These are phyloP conservation scores for Dispira parvispora DNA, from an alignment of 192 early-diverging fungal species.

Conservation along the genomic window DNA sequence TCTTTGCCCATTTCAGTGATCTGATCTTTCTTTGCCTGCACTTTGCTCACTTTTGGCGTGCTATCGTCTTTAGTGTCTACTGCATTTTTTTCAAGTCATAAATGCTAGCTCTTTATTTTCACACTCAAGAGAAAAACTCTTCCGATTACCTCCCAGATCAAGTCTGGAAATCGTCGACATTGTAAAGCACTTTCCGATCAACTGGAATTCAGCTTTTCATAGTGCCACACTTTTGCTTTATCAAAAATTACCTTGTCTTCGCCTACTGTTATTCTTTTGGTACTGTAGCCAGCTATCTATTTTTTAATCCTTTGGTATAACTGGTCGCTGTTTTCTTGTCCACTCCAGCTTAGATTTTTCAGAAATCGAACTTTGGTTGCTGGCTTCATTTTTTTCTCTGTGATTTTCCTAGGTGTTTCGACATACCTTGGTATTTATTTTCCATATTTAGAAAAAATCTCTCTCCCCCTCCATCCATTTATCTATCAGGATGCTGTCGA, in stretches of 20 bases:
- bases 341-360: not conserved
- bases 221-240: not conserved
- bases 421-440: too few species aligned
- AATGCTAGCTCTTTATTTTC: slow-evolving; percentile 20
- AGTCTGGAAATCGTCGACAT: slow-evolving; percentile 20
- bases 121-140: slow-evolving; percentile 26
- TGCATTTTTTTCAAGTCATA: not conserved
- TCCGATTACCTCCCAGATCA: slow-evolving; percentile 30
- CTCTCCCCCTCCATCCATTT: too few species aligned
- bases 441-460: too few species aligned
- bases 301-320: not conserved
- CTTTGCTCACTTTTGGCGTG: too few species aligned
- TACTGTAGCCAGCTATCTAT: not conserved
- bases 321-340: not conserved
- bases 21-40: too few species aligned
- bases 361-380: not conserved
- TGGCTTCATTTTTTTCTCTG: too few species aligned
- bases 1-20: too few species aligned
- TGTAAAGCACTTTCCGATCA: not conserved
- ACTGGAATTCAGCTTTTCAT: not conserved
- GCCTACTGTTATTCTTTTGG: not conserved
- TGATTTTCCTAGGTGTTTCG: too few species aligned
- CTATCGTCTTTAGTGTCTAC: too few species aligned
- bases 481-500: too few species aligned
- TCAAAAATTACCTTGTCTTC: not conserved